Conservation (phyloP, 768 basidiomycete species). For the Phylloporus rhodoxanthus region DNA sequence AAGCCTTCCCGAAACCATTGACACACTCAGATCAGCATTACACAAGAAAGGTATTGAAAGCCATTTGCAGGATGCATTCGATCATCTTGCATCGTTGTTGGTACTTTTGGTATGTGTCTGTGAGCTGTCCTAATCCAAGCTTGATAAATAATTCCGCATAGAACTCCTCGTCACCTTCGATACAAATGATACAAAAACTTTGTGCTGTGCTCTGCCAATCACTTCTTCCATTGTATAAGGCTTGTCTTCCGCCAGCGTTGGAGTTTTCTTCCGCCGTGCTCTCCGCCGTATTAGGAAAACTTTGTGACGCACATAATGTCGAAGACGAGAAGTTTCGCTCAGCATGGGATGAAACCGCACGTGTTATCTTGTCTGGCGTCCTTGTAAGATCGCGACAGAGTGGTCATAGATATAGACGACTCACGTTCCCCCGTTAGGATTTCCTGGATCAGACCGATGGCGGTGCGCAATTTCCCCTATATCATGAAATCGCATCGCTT, state of each 20-base stretch:
- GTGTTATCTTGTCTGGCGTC: slow-evolving; percentile 48
- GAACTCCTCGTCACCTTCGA: slow-evolving; percentile 37
- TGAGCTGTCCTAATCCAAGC: background rate
- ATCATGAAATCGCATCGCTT: background rate
- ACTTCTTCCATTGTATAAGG: slow-evolving; percentile 41
- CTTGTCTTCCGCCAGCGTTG: slow-evolving; percentile 36
- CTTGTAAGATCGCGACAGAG: slow-evolving; percentile 31
- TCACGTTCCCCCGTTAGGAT: slow-evolving; percentile 19
- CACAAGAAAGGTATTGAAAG: slow-evolving; percentile 25
- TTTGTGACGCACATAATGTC: slow-evolving; percentile 24
- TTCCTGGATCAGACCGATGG: slow-evolving; percentile 18
- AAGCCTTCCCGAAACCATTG: slow-evolving; percentile 27
- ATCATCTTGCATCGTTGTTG: slow-evolving; percentile 38
- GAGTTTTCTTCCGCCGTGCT: slow-evolving; percentile 39
- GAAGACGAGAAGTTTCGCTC: slow-evolving; percentile 18
- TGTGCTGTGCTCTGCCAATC: slow-evolving; percentile 37
- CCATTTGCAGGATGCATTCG: slow-evolving; percentile 31
- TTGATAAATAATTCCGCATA: slow-evolving; percentile 15
- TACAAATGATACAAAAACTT: slow-evolving; percentile 35
- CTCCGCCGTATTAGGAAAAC: slow-evolving; percentile 34
- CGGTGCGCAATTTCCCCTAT: slow-evolving; percentile 11
- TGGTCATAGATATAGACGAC: background rate
- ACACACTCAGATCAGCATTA: slow-evolving; percentile 29
- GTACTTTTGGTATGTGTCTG: slow-evolving; percentile 38
- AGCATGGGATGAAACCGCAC: slow-evolving; percentile 43